phyloP scores from a whole-genome alignment of 1,139 yeast genomes.

The Hansenula anomala region DNA sequence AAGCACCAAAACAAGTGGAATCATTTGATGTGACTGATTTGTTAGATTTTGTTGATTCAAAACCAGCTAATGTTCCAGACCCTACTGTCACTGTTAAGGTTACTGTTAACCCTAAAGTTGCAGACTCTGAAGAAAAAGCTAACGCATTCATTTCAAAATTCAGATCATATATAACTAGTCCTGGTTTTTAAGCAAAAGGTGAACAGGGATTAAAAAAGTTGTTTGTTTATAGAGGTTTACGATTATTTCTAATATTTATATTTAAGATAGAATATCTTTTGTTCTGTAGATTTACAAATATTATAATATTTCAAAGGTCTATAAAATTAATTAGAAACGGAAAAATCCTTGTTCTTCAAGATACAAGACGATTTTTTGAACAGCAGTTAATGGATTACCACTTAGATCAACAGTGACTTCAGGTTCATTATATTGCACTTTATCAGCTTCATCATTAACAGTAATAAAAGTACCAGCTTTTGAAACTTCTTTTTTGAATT shows the following conservation, averaged over 20 bases:
- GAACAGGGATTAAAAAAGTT: too few relatives aligned
- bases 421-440: constrained; percentile 32
- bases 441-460: constrained; percentile 33
- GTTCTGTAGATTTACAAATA: too few relatives aligned
- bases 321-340: constrained; percentile 27
- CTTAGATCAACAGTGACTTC: constrained; percentile 49
- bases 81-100: constrained; percentile 37
- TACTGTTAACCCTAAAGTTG: constrained; percentile 39
- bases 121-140: constrained; percentile 43
- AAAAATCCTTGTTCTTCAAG: constrained; percentile 82
- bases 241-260: too few relatives aligned
- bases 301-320: too few relatives aligned
- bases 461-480: constrained; percentile 34
- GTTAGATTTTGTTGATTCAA: constrained; percentile 19
- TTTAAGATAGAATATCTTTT: too few relatives aligned
- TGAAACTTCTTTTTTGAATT: constrained; percentile 44
- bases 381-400: constrained; percentile 52
- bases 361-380: constrained; percentile 63
- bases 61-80: constrained; percentile 11
- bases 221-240: too few relatives aligned
- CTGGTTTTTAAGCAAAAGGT: not conserved
- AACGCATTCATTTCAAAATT: constrained; percentile 27
- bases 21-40: constrained; percentile 17
- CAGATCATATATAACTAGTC: constrained; percentile 12
- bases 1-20: constrained; percentile 6